phyloP scores from a whole-genome alignment of 2,329 filamentous ascomycete genomes.

The Shiraia sp. region DNA sequence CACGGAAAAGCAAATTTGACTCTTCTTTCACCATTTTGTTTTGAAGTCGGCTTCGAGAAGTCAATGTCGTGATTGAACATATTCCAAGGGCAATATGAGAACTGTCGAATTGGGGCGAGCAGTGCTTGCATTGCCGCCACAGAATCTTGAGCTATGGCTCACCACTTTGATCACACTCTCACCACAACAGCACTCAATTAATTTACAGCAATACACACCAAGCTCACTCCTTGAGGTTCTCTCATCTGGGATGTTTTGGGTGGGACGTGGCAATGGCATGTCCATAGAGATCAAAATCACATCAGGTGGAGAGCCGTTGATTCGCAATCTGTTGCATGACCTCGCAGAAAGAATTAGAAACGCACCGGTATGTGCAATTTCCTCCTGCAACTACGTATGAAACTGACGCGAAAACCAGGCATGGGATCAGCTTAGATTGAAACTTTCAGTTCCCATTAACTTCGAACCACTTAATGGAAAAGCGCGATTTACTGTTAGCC shows the following conservation, averaged over 20 bases:
- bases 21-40: too few species aligned
- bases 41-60: too few species aligned
- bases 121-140: constrained; percentile 29
- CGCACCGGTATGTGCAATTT: constrained; percentile 30
- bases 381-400: not conserved
- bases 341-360: constrained; percentile 29
- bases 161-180: constrained; percentile 41
- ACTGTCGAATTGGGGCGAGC: constrained; percentile 41
- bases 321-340: constrained; percentile 16
- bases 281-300: constrained; percentile 33
- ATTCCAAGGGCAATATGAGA: constrained; percentile 9
- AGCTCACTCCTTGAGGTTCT: constrained; percentile 22
- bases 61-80: too few species aligned
- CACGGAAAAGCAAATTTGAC: too few species aligned
- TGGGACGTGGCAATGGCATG: constrained; percentile 38
- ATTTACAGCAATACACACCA: constrained; percentile 23
- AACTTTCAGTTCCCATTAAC: constrained; percentile 18
- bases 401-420: constrained; percentile 24
- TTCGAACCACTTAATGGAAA: constrained; percentile 4
- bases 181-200: constrained; percentile 27
- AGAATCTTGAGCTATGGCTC: constrained; percentile 41
- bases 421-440: constrained; percentile 41
- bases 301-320: constrained; percentile 27
- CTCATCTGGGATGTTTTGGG: constrained; percentile 35
- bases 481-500: constrained; percentile 27